Base-by-base conservation (phyloP, 805 yeast genomes). In the Wickerhamomyces alni region DNA sequence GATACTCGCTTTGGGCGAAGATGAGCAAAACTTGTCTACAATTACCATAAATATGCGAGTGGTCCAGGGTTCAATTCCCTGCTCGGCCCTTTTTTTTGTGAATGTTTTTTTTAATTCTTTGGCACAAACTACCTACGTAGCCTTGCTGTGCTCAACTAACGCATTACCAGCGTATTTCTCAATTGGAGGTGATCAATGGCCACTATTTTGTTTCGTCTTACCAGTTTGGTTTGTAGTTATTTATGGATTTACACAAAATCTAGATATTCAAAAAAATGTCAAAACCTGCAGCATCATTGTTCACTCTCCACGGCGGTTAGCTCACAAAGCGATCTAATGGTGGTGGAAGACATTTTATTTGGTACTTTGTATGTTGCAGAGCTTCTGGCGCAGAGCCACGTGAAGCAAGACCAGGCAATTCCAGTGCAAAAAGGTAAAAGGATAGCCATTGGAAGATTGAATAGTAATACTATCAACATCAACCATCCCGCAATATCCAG, bases 391-490 rank as follows among this genome's bases (percentile, higher is more conserved):
- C 28, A 10, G n/a, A n/a, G 12, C 6, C n/a, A 21, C 6, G 15
- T 26, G 13, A 26, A 26, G 28, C n/a, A 13, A 11, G 15, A 26
- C 28, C 28, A 26, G n/a, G 28, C 12, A 26, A 48, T 47, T 13
- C 45, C 51, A 9, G 46, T 64, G 2, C 28, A 42, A 8, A 63
- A 58, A 39, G 66, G 66, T 42, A 47, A 59, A 17, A 46, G 65
- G 3, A 30, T 72, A 4, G 65, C 65, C 29, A 49, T 75, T 25
- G 82, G 82, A 1, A 60, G 82, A 29, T 55, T 58, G 18, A 42
- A 39, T 2, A 43, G 48, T 6, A 63, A 60, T 40, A 53, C 66
- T 7, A 31, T 72, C 7, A 44, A 61, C 3, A 31, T 71, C 2
- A 39, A 52, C 4, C 63, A 70, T 43, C 60, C 65, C 0, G 59